A percentile compares a stretch with the other conserved stretches of the same genome.
Conservation (phyloP, 1,284 basidiomycete genomes). For the Ganoderma leucocontextum region DNA sequence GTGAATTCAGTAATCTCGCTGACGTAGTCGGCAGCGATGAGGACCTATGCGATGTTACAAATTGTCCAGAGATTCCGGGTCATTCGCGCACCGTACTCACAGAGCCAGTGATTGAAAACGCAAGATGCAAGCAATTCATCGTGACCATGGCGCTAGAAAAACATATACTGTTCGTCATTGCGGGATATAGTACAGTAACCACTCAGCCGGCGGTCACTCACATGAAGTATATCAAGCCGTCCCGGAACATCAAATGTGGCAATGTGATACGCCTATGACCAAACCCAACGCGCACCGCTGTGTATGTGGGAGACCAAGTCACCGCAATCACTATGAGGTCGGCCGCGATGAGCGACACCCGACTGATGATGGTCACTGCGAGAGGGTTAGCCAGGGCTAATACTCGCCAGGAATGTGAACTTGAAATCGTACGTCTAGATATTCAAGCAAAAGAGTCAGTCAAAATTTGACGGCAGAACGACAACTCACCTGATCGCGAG, state of each 20-base stretch:
- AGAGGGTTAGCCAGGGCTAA: neutral
- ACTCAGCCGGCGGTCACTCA: neutral
- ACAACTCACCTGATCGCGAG: neutral
- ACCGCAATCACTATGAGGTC: conserved; percentile 5
- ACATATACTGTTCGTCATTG: neutral
- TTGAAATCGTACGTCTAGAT: neutral
- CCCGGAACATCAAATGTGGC: neutral
- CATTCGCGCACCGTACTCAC: neutral
- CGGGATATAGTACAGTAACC: no score
- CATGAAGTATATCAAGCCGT: conserved; percentile 7
- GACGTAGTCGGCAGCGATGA: neutral
- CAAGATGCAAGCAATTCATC: conserved; percentile 8
- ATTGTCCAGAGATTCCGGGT: no score
- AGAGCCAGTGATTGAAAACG: neutral
- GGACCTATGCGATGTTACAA: neutral
- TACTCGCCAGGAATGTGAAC: neutral
- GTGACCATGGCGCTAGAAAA: neutral
- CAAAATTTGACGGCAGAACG: neutral
- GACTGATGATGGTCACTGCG: neutral
- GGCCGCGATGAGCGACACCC: neutral
- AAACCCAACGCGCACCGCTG: neutral
- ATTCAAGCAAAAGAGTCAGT: neutral
- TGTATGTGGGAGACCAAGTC: conserved; percentile 5
- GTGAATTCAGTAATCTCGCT: neutral
- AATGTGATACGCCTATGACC: neutral